A percentile compares a stretch with the other conserved stretches of the same genome.
Conservation (phyloP, 805 yeast species). For the Torulaspora quercuum region DNA sequence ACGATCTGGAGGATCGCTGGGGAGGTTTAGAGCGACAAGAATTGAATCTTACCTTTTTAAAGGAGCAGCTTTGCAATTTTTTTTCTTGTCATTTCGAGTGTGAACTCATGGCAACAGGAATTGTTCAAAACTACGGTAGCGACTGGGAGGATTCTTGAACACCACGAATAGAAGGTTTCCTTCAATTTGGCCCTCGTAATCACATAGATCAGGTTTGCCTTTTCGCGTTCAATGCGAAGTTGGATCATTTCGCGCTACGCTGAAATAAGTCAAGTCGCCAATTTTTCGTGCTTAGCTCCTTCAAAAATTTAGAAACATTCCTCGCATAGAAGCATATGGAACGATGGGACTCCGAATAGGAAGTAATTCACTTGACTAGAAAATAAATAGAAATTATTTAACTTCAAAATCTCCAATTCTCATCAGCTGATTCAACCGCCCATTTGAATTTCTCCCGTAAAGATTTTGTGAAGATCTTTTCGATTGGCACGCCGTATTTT, state of each 20-base stretch:
- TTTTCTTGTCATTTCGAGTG: too few relatives aligned
- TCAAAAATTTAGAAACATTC: neutral
- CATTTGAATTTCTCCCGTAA: conserved; percentile 88
- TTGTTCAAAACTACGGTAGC: neutral
- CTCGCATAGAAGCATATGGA: neutral
- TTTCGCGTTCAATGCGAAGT: conserved; percentile 5
- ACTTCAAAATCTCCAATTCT: conserved; percentile 83
- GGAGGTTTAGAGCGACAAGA: neutral
- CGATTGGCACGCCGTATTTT: conserved; percentile 83
- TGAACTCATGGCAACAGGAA: conserved; percentile 1
- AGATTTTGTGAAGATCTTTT: conserved; percentile 86
- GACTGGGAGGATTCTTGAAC: neutral
- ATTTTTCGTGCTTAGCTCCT: conserved; percentile 2
- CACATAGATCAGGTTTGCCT: neutral
- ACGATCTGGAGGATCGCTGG: neutral
- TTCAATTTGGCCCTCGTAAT: too few relatives aligned
- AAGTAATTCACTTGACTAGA: too few relatives aligned
- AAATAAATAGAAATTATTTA: conserved; percentile 4
- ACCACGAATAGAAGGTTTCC: neutral
- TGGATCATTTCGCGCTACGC: neutral
- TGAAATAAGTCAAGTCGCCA: neutral
- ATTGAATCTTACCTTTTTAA: neutral
- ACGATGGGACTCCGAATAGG: too few relatives aligned
- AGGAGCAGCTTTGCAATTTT: neutral
- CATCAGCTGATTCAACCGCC: conserved; percentile 92